These are phyloP conservation scores for Syzygium jambos DNA, from an alignment of 345 rosid genomes.

Conservation along the genomic window DNA sequence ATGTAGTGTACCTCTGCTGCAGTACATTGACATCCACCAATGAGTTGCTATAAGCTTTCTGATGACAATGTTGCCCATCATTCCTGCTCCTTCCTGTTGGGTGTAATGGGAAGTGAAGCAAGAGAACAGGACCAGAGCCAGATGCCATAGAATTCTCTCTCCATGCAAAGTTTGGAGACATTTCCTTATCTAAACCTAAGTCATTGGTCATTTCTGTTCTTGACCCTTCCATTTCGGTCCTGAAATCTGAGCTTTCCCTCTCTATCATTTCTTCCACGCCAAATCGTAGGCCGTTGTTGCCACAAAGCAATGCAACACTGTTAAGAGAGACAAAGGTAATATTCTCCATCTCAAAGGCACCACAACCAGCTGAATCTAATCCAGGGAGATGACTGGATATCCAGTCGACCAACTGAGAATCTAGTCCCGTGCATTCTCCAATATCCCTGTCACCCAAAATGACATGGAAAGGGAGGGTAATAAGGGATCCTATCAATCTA, in stretches of 20 bases:
- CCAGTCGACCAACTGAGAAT: constrained; percentile 31
- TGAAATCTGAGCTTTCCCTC: constrained; percentile 31
- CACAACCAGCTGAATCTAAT: constrained; percentile 48
- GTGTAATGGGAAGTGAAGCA: constrained; percentile 54
- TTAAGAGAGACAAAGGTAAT: constrained; percentile 56
- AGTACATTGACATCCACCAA: constrained; percentile 6
- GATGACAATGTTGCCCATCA: background rate
- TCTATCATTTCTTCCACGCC: constrained; percentile 47
- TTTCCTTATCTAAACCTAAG: background rate
- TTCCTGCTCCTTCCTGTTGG: constrained; percentile 1
- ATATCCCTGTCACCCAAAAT: constrained; percentile 52
- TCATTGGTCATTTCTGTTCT: background rate
- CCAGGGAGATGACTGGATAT: constrained; percentile 44
- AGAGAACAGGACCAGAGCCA: constrained; percentile 47
- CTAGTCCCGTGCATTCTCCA: constrained; percentile 39
- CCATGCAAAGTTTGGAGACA: constrained; percentile 15
- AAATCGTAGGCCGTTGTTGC: constrained; percentile 29
- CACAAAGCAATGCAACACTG: constrained; percentile 47
- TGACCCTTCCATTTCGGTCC: constrained; percentile 9
- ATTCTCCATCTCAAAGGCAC: constrained; percentile 50
- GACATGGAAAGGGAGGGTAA: constrained; percentile 46
- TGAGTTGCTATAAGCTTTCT: constrained; percentile 6
- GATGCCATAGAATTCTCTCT: constrained; percentile 28
- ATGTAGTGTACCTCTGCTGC: background rate
- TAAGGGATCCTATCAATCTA: constrained; percentile 31